phyloP scores from a whole-genome alignment of 2,329 filamentous ascomycete species.

The Didymella pomorum region DNA sequence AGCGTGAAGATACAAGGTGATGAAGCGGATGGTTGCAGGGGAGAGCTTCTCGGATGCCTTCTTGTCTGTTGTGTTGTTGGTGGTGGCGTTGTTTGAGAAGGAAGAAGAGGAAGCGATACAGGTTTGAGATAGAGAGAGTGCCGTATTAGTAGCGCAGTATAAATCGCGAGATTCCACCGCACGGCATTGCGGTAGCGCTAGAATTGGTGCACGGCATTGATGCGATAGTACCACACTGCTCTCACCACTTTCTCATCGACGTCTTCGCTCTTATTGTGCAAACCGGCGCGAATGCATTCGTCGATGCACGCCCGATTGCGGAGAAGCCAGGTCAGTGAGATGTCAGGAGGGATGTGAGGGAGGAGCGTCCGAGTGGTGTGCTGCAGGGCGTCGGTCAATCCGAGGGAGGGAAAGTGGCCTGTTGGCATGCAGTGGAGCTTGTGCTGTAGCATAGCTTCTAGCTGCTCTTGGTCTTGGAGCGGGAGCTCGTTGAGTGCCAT shows the following conservation, averaged over 20 bases:
- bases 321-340: constrained; percentile 36
- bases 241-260: background rate
- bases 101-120: too few species aligned
- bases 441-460: background rate
- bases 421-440: constrained; percentile 26
- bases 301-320: constrained; percentile 16
- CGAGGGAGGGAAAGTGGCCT: constrained; percentile 20
- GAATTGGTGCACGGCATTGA: constrained; percentile 30
- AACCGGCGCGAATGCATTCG: background rate
- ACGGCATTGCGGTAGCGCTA: constrained; percentile 33
- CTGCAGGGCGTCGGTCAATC: constrained; percentile 21
- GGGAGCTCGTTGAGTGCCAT: background rate
- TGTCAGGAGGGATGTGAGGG: constrained; percentile 28
- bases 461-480: background rate
- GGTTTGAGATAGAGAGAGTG: too few species aligned
- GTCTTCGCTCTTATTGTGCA: background rate
- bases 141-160: constrained; percentile 25
- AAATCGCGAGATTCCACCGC: constrained; percentile 36
- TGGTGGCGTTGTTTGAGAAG: background rate
- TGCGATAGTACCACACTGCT: constrained; percentile 37
- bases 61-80: background rate
- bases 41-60: background rate
- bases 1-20: constrained; percentile 27
- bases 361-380: constrained; percentile 15
- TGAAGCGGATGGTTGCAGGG: constrained; percentile 24